Conservation (phyloP, 352 stramenopile species). For the Globisporangium paroecandrum region DNA sequence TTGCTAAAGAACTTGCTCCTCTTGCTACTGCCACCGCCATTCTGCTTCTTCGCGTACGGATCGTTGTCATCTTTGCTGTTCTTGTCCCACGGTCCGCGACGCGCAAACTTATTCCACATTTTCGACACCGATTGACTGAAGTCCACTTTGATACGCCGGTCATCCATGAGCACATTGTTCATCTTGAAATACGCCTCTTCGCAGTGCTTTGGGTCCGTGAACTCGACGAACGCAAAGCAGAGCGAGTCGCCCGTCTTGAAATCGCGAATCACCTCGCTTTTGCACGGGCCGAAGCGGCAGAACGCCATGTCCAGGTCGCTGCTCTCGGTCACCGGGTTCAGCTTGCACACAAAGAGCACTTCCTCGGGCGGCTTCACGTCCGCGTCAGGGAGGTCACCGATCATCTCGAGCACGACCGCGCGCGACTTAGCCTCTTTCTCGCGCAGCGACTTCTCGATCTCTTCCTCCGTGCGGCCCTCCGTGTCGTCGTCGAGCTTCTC, state of each 20-base stretch:
- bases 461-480: conserved; percentile 73
- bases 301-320: conserved; percentile 95
- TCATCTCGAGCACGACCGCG: conserved; percentile 98
- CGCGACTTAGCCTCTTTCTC: conserved; percentile 93
- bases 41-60: not conserved
- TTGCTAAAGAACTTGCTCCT: conserved; percentile 24
- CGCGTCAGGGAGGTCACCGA: conserved; percentile 96
- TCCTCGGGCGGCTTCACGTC: conserved; percentile 97
- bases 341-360: conserved; percentile 98
- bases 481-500: conserved; percentile 81
- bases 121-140: conserved; percentile 99
- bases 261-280: conserved; percentile 96
- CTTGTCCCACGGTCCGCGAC: conserved; percentile 46
- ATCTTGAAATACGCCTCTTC: conserved; percentile 99
- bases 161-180: conserved; percentile 99
- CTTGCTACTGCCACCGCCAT: not conserved
- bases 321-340: conserved; percentile 93
- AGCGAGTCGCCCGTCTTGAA: conserved; percentile 96
- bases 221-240: conserved; percentile 99
- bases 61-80: conserved; percentile 29
- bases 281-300: conserved; percentile 86
- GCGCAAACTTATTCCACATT: conserved; percentile 92
- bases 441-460: conserved; percentile 86
- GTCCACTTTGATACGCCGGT: conserved; percentile 94
- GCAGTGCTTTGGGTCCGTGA: conserved; percentile 92